phyloP scores from a whole-genome alignment of 2,329 filamentous ascomycete genomes.

The Coniochaeta sp. region DNA sequence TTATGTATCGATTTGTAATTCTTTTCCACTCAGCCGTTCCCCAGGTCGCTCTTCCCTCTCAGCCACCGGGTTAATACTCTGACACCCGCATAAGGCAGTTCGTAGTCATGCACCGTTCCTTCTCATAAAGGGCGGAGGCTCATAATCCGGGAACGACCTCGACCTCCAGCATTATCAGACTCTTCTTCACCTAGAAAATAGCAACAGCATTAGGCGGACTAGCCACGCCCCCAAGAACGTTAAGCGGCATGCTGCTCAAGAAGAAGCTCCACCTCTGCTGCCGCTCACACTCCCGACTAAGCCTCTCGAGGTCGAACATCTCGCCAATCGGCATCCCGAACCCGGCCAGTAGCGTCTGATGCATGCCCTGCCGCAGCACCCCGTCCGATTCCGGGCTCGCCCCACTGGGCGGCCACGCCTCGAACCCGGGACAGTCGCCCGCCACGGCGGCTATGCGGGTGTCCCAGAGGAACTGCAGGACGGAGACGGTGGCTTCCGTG shows the following conservation, averaged over 20 bases:
- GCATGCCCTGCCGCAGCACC: constrained; percentile 15
- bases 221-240: constrained; percentile 10
- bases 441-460: background rate
- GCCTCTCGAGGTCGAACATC: constrained; percentile 21
- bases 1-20: too few relatives aligned
- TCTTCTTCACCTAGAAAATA: constrained; percentile 4
- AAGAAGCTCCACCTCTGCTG: constrained; percentile 11
- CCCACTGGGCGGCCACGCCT: constrained; percentile 1
- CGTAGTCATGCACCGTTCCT: background rate
- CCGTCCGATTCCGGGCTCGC: constrained; percentile 25
- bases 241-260: constrained; percentile 9
- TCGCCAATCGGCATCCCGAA: constrained; percentile 30
- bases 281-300: constrained; percentile 9
- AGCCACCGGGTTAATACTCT: background rate
- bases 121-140: background rate
- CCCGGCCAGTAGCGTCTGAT: constrained; percentile 23
- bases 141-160: background rate
- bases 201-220: constrained; percentile 11
- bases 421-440: background rate
- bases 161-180: background rate
- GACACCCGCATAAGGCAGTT: background rate
- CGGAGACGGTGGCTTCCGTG: background rate
- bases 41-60: background rate
- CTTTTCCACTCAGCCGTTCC: background rate
- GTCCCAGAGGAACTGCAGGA: background rate